Base-by-base conservation (phyloP, 257 asterid genomes). In the Ocimum tenuiflorum region DNA sequence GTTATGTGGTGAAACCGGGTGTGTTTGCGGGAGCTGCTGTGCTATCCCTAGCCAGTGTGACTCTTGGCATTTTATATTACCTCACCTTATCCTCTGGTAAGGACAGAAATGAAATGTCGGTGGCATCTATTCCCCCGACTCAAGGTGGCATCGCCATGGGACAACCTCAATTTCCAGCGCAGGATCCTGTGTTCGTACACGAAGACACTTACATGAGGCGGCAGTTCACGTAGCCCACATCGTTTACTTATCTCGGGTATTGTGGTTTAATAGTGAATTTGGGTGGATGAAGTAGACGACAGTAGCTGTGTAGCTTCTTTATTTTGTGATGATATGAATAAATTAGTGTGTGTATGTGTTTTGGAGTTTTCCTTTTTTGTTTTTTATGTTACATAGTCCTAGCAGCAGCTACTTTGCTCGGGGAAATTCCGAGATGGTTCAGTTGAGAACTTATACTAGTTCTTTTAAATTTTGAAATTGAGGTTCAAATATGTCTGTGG, bases 201-300 rank as follows among this genome's bases (percentile, higher is more conserved):
- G 95, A 84, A 80, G 98, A 89, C 73, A 92, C 99, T 22, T 92
- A 92, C 73, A 70, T 68, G 77, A 86, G 96, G 75, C 89, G 95
- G 67, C 92, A 84, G 65, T 75, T 82, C 17, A 74, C 79, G 1
- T 91, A 81, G 50, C n/a, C 67, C 1, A 9, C 2, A 4, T 6
- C 39, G n/a, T 31, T 22, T 55, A 17, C n/a, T 8, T 8, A 12
- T 39, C 17, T 36, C 7, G 27, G 53, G n/a, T 6, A 0, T 35
- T 42, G 64, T n/a, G 38, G 53, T 24, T 48, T 38, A 13, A 10
- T 38, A 38, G 43, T 35, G 7, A 31, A 31, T 31, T 31, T 31
- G 36, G 43, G 8, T 38, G 13, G 11, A 38, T 38, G 43, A 8
- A 38, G 45, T 35, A 6, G 41, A 11, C 1, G 0, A 6, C 2